A percentile compares a stretch with the other conserved stretches of the same genome.
Conservation (phyloP, 495 filamentous ascomycete genomes). For the Aspergillus coremiiformis region DNA sequence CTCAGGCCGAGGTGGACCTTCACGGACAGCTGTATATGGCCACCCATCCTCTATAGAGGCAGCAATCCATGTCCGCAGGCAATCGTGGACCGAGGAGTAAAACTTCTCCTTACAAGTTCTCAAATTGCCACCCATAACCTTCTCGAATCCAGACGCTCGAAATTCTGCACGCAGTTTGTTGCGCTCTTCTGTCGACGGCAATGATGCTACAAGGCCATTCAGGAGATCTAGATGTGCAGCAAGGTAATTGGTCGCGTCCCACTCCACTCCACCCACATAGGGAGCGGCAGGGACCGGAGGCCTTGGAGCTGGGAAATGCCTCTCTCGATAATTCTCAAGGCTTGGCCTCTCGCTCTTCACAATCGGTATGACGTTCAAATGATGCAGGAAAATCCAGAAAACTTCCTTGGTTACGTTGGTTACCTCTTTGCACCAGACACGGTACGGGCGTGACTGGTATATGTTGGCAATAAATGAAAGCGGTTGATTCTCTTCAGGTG, state of each 20-base stretch:
- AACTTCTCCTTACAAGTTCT: conserved; percentile 97
- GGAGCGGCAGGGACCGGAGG: conserved; percentile 91
- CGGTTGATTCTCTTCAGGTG: conserved; percentile 64
- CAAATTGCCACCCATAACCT: conserved; percentile 72
- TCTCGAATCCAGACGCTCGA: conserved; percentile 83
- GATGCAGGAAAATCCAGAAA: conserved; percentile 98
- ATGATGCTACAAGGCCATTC: conserved; percentile 82
- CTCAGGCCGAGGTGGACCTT: conserved; percentile 50
- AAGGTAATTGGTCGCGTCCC: conserved; percentile 96
- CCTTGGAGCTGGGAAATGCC: conserved; percentile 79
- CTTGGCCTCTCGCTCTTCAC: conserved; percentile 25
- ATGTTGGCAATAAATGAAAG: conserved; percentile 84
- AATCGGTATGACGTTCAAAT: conserved; percentile 73
- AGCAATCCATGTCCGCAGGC: conserved; percentile 79
- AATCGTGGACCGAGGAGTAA: conserved; percentile 84
- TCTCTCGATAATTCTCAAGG: conserved; percentile 30
- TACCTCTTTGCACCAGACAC: conserved; percentile 88
- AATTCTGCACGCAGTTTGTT: conserved; percentile 73
- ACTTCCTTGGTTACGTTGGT: conserved; percentile 93
- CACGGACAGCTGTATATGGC: conserved; percentile 67
- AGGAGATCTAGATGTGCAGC: conserved; percentile 86
- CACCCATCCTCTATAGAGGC: conserved; percentile 83
- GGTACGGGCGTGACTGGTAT: conserved; percentile 78
- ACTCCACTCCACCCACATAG: conserved; percentile 96
- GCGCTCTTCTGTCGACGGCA: conserved; percentile 63